Percentiles rank a stretch among this genome's conserved stretches.
These are phyloP conservation scores for Phytophthora sp. DNA, from an alignment of 352 stramenopile species.

Conservation along the genomic window DNA sequence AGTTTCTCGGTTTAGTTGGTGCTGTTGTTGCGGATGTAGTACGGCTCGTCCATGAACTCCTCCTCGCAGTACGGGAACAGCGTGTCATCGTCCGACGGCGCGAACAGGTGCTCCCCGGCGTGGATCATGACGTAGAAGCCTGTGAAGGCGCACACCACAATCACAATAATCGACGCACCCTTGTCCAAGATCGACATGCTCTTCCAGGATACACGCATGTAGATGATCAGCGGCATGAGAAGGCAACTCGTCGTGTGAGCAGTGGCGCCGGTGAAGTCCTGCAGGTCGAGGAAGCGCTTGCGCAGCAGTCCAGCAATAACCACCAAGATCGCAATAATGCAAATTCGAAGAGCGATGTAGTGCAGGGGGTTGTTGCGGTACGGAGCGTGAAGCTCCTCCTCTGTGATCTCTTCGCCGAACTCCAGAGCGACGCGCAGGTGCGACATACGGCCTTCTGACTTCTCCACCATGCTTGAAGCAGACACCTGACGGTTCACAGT, in stretches of 20 bases:
- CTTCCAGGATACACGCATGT: constrained; percentile 52
- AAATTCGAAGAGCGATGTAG: constrained; percentile 28
- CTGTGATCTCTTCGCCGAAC: constrained; percentile 39
- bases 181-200: constrained; percentile 55
- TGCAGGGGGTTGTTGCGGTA: constrained; percentile 24
- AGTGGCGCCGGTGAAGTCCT: constrained; percentile 48
- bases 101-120: constrained; percentile 59
- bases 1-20: constrained; percentile 31
- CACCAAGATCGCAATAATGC: constrained; percentile 48
- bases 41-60: constrained; percentile 50
- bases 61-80: constrained; percentile 64
- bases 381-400: constrained; percentile 25
- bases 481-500: constrained; percentile 23
- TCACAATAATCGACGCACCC: constrained; percentile 40
- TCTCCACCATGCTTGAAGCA: constrained; percentile 26
- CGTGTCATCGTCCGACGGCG: constrained; percentile 37
- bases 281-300: constrained; percentile 56
- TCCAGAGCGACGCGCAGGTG: constrained; percentile 42
- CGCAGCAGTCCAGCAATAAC: constrained; percentile 43
- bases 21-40: constrained; percentile 49
- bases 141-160: constrained; percentile 52
- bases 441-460: constrained; percentile 34
- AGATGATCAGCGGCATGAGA: constrained; percentile 55
- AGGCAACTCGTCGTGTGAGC: constrained; percentile 47
- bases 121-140: constrained; percentile 62